A percentile compares a stretch with the other conserved stretches of the same genome.
Conservation (phyloP, 2,329 filamentous ascomycete species). For the Sporothrix inflata region DNA sequence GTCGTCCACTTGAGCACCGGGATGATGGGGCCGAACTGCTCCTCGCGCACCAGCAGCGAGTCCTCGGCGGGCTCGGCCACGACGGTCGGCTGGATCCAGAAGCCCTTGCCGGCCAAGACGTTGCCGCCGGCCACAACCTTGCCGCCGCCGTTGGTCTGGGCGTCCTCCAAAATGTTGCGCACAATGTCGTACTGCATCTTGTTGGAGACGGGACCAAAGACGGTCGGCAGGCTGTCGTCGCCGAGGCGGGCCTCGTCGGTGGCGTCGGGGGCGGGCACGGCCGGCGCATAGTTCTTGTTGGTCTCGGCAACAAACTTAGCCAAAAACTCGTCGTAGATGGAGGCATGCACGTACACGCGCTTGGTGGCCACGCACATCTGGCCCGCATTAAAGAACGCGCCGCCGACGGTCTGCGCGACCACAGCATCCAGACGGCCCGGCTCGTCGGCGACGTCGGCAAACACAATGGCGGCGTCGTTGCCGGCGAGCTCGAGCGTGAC, state of each 20-base stretch:
- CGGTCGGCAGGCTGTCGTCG: constrained; percentile 46
- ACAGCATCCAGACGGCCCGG: constrained; percentile 41
- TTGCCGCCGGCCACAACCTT: constrained; percentile 54
- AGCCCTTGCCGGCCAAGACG: constrained; percentile 49
- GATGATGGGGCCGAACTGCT: constrained; percentile 61
- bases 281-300: constrained; percentile 40
- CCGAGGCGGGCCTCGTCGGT: constrained; percentile 49
- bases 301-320: constrained; percentile 47
- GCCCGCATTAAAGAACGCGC: constrained; percentile 61
- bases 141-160: constrained; percentile 50
- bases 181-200: constrained; percentile 66
- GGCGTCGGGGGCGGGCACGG: constrained; percentile 40
- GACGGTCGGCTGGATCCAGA: constrained; percentile 62
- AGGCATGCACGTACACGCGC: constrained; percentile 58
- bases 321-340: constrained; percentile 49
- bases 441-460: constrained; percentile 47
- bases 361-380: constrained; percentile 59
- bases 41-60: constrained; percentile 59
- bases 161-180: constrained; percentile 59
- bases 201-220: constrained; percentile 59
- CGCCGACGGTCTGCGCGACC: constrained; percentile 49
- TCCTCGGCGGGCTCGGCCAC: constrained; percentile 60
- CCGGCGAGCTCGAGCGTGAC: constrained; percentile 51
- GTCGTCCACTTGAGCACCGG: constrained; percentile 64
- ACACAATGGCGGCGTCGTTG: constrained; percentile 54